These are phyloP conservation scores for Calonectria multiphialidica DNA, from an alignment of 2,329 filamentous ascomycete genomes.

Conservation along the genomic window DNA sequence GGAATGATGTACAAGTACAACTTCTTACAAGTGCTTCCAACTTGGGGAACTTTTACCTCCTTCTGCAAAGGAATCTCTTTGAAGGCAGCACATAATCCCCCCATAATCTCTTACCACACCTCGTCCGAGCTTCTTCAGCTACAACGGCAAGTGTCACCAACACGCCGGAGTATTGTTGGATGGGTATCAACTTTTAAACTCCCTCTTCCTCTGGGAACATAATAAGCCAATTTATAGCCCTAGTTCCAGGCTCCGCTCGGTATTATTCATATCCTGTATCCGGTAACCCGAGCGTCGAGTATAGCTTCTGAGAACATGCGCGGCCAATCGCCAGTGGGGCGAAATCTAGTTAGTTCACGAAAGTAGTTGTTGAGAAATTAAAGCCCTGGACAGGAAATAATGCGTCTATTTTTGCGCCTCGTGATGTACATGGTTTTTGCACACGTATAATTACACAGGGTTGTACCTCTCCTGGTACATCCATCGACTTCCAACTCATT, in stretches of 20 bases:
- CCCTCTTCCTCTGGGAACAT: not conserved
- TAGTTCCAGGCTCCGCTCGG: slow-evolving; percentile 1
- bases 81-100: not conserved
- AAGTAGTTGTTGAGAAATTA: not conserved
- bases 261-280: not conserved
- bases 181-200: not conserved
- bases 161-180: not conserved
- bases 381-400: slow-evolving; percentile 32
- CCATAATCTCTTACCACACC: not conserved
- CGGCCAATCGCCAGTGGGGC: too few relatives aligned
- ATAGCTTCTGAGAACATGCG: not conserved
- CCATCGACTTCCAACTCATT: slow-evolving; percentile 26
- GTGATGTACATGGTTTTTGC: slow-evolving; percentile 47
- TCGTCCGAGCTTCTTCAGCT: not conserved
- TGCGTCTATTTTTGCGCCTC: slow-evolving; percentile 45
- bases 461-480: slow-evolving; percentile 34
- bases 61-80: too few relatives aligned
- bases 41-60: too few relatives aligned
- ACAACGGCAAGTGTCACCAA: not conserved
- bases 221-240: not conserved
- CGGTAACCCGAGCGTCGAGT: not conserved
- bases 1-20: not conserved
- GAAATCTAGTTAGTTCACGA: not conserved
- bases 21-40: not conserved
- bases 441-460: slow-evolving; percentile 49